Percentiles rank a stretch among this genome's conserved stretches.
These are phyloP conservation scores for Saccharum hybrid DNA, from an alignment of 202 grass and related monocot genomes.

Conservation along the genomic window DNA sequence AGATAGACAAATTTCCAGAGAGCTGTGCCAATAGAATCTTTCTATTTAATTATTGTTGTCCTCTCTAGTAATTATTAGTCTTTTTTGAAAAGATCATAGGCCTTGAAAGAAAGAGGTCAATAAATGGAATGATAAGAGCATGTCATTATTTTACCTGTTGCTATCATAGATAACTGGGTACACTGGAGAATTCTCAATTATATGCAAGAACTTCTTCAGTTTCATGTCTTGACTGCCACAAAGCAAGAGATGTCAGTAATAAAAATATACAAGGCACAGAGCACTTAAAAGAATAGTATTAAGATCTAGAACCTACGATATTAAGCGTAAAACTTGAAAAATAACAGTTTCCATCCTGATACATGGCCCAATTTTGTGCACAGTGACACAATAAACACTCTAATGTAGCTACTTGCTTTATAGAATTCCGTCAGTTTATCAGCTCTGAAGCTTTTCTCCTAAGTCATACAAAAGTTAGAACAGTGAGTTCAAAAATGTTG, in stretches of 20 bases:
- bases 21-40: neutral
- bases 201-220: conserved; percentile 96
- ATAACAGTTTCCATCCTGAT: neutral
- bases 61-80: neutral
- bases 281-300: conserved; percentile 29
- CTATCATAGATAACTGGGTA: conserved; percentile 97
- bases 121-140: conserved; percentile 32
- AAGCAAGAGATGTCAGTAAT: conserved; percentile 8
- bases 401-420: conserved; percentile 60
- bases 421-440: conserved; percentile 86
- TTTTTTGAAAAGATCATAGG: too few relatives aligned
- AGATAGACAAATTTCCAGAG: neutral
- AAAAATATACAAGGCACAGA: conserved; percentile 22
- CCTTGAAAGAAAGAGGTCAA: neutral
- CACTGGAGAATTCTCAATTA: conserved; percentile 91
- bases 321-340: neutral
- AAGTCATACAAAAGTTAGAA: conserved; percentile 47
- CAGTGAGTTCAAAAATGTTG: conserved; percentile 29
- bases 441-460: conserved; percentile 82
- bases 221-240: conserved; percentile 85
- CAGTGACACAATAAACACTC: neutral
- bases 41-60: neutral
- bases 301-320: conserved; percentile 26
- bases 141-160: conserved; percentile 62
- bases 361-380: neutral